Evolutionary conservation across 1,139 yeast species (phyloP).

Genomic region (Diutina sp.): DNA sequence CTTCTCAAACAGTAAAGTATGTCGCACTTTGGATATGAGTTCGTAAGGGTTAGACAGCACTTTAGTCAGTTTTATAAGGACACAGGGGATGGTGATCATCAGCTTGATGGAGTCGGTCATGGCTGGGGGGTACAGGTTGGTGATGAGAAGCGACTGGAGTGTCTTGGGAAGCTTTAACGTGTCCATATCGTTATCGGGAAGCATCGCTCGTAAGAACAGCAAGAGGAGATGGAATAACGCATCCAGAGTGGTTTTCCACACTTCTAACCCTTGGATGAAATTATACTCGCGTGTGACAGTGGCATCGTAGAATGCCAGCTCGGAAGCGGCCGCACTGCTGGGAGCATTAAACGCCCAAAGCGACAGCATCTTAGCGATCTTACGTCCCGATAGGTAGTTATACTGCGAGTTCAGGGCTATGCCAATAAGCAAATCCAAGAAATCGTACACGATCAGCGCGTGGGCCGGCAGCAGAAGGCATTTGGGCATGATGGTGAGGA

Average conservation of each 20-base stretch:
- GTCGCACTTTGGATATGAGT: constrained; percentile 43
- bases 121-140: constrained; percentile 53
- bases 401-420: constrained; percentile 72
- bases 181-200: constrained; percentile 50
- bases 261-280: constrained; percentile 60
- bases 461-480: constrained; percentile 77
- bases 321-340: constrained; percentile 9
- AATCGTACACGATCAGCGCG: constrained; percentile 81
- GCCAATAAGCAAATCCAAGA: constrained; percentile 69
- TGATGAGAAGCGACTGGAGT: constrained; percentile 47
- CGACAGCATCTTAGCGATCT: constrained; percentile 71
- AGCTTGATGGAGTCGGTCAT: constrained; percentile 24
- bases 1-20: constrained; percentile 56
- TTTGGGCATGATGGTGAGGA: constrained; percentile 70
- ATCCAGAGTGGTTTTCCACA: constrained; percentile 75
- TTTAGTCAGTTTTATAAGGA: constrained; percentile 50
- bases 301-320: constrained; percentile 29
- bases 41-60: constrained; percentile 39
- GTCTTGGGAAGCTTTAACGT: constrained; percentile 50
- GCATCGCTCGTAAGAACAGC: constrained; percentile 70
- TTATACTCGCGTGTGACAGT: constrained; percentile 23
- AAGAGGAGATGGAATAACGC: constrained; percentile 74
- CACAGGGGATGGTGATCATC: constrained; percentile 39
- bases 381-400: constrained; percentile 69
- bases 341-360: constrained; percentile 70